Conservation (phyloP, 1,284 basidiomycete species). For the Malassezia sympodialis region DNA sequence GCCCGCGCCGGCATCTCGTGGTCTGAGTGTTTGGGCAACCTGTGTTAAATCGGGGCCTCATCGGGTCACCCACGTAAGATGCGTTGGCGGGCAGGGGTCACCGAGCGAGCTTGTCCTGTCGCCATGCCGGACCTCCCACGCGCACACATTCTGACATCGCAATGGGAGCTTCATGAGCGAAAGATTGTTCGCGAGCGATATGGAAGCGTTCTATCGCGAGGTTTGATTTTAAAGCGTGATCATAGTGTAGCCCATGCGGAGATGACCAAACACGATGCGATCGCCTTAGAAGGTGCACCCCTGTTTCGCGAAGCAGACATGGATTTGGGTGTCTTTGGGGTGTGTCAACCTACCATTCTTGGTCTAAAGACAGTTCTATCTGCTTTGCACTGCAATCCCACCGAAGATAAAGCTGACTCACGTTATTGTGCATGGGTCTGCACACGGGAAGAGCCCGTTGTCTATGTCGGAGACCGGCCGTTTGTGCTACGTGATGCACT, state of each 20-base stretch:
- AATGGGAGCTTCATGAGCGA: slow-evolving; percentile 21
- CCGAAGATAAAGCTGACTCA: slow-evolving; percentile 1
- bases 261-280: slow-evolving; percentile 9
- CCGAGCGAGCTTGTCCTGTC: background rate
- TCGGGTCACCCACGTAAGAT: background rate
- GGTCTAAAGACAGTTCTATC: slow-evolving; percentile 85
- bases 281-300: slow-evolving; percentile 80
- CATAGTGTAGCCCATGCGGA: slow-evolving; percentile 16
- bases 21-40: background rate
- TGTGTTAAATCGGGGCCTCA: background rate
- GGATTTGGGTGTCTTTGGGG: slow-evolving; percentile 49
- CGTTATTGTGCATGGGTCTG: slow-evolving; percentile 52
- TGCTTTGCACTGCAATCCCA: slow-evolving; percentile 56
- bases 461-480: slow-evolving; percentile 83
- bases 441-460: slow-evolving; percentile 71
- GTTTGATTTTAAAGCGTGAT: slow-evolving; percentile 80
- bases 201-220: slow-evolving; percentile 77
- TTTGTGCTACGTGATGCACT: slow-evolving; percentile 90
- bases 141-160: slow-evolving; percentile 2
- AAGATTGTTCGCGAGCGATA: slow-evolving; percentile 70
- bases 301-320: slow-evolving; percentile 69
- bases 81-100: background rate
- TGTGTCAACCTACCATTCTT: slow-evolving; percentile 82
- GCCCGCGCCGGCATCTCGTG: background rate
- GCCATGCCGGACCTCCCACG: background rate